Evolutionary conservation across 768 basidiomycete species (phyloP), one percentile per base, ranked within the genome.

Genomic region (Porphyrellus cyaneotinctus): DNA sequence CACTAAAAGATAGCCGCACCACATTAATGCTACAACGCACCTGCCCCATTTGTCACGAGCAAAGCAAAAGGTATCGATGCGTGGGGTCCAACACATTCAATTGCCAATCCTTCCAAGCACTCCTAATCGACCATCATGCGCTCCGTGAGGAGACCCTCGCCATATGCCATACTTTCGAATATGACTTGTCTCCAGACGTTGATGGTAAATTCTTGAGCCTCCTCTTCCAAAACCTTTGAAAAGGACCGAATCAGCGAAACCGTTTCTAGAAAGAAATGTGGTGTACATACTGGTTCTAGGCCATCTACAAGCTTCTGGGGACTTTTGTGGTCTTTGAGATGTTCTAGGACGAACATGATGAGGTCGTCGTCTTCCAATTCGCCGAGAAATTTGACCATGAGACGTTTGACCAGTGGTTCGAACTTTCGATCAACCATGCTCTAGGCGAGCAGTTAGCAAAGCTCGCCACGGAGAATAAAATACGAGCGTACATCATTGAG

Each of bases 121-220:
- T 43, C 58, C 49, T 72, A 85, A 70, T 90, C 88, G 64, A 91
- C 85, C 73, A 88, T 77, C 82, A 89, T 82, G 67, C 80, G 82
- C 60, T 91, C 92, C 23, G 92, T 93, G 62, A 88, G 83, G 55
- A 95, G 76, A 36, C 92, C 92, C 70, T 94, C 90, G 56, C 82
- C 85, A 68, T 91, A 94, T 24, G 93, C 90, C 82, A 91, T 88
- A 63, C 91, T 93, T 76, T 97, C 94, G 66, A 95, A 95, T 46
- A 93, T 90, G 60, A 95, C 80, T 72, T 92, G 89, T 49, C 91
- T 83, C 94, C 94, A 97, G 43, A 97, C 77, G 55, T 78, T 78
- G 61, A 85, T 69, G n/a, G 82, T 76, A 52, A 95, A 80, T 54
- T 91, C 85, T 24, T 74, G 73, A 6, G 94, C 93, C 67, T 97